Conservation (phyloP, 2,329 filamentous ascomycete species). For the Nakataea oryzae region DNA sequence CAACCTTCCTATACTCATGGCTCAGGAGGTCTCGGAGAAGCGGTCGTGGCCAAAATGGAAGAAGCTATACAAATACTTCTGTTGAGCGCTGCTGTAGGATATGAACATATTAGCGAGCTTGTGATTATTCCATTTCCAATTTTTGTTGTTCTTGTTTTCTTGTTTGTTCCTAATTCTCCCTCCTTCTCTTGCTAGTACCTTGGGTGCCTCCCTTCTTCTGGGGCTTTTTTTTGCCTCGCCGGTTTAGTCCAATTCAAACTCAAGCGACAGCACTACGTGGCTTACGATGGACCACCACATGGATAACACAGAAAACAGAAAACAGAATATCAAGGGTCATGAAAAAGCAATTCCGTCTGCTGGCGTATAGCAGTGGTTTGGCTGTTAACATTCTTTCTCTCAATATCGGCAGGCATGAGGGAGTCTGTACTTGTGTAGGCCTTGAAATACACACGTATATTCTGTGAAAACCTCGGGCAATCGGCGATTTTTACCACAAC, state of each 20-base stretch:
- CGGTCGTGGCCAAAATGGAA: slow-evolving; percentile 68
- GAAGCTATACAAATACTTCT: slow-evolving; percentile 62
- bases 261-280: no score
- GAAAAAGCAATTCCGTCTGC: background rate
- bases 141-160: background rate
- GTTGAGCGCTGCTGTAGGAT: slow-evolving; percentile 28
- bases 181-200: background rate
- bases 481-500: no score
- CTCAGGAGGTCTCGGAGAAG: slow-evolving; percentile 69
- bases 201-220: background rate
- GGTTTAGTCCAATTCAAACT: background rate
- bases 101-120: no score
- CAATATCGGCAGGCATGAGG: no score
- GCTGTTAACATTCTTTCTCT: background rate
- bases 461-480: no score
- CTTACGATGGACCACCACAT: no score
- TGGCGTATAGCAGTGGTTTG: background rate
- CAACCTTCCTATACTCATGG: slow-evolving; percentile 67
- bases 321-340: no score
- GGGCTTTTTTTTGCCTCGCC: background rate
- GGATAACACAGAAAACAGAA: no score
- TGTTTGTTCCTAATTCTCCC: background rate
- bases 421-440: no score
- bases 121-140: background rate
- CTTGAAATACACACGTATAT: no score